phyloP scores from a whole-genome alignment of 2,329 filamentous ascomycete genomes.

The Aspergillus felis region DNA sequence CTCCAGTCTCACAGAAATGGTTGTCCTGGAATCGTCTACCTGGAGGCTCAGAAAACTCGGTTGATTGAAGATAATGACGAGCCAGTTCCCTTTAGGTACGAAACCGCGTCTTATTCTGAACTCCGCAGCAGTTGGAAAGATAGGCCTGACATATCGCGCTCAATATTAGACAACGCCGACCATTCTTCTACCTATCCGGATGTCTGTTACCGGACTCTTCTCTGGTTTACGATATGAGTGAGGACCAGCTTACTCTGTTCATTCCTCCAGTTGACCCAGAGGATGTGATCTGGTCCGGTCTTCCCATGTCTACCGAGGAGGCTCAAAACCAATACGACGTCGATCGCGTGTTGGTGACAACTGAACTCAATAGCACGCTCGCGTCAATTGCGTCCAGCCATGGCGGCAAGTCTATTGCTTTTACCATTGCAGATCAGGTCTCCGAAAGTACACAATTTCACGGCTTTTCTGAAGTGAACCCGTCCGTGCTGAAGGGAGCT shows the following conservation, averaged over 20 bases:
- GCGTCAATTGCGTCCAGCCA: constrained; percentile 43
- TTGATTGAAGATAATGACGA: constrained; percentile 89
- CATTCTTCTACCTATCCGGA: constrained; percentile 93
- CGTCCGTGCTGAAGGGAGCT: constrained; percentile 58
- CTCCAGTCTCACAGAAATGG: constrained; percentile 63
- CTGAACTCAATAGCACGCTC: constrained; percentile 71
- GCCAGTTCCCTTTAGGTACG: constrained; percentile 71
- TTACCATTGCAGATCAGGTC: constrained; percentile 75
- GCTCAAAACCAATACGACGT: constrained; percentile 75
- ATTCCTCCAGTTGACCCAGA: constrained; percentile 86
- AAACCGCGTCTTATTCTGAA: neutral
- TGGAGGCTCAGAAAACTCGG: constrained; percentile 77
- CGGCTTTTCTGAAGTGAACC: constrained; percentile 63
- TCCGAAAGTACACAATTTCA: constrained; percentile 68
- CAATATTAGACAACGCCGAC: constrained; percentile 69
- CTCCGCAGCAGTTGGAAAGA: neutral
- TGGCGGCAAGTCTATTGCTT: constrained; percentile 53
- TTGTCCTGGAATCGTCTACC: constrained; percentile 72
- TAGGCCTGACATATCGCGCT: constrained; percentile 4
- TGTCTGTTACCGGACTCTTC: constrained; percentile 76
- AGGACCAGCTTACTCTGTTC: constrained; percentile 74
- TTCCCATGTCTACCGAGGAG: constrained; percentile 73
- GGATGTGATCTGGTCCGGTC: constrained; percentile 86
- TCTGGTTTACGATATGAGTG: constrained; percentile 73
- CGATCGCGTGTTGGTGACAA: constrained; percentile 69